Evolutionary conservation across 2,329 filamentous ascomycete species (phyloP), one percentile per base, ranked within the genome.

Genomic region (Ascocoryne sarcoides): DNA sequence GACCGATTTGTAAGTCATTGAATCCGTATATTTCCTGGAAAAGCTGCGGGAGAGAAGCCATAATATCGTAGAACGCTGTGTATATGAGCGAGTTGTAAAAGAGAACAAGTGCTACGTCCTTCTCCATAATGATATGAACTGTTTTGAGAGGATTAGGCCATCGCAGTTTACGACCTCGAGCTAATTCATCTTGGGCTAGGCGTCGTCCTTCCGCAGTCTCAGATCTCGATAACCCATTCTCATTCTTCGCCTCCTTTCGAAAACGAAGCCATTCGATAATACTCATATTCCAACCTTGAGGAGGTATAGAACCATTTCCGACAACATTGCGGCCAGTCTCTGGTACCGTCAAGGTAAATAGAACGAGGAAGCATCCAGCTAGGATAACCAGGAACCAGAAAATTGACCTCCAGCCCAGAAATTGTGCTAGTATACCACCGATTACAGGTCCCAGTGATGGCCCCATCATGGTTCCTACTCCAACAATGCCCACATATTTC

Each of bases 401-500:
- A 5, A 75, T 65, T 2, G 62, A 61, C 29, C 63, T 57, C 70
- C 71, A 75, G 0, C 70, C 71, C 0, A 73, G 48, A 30, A 62
- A 62, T 35, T 68, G 63, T 0, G 64, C 60, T 0, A 75, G 45
- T 0, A 66, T 52, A 5, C 71, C 72, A 0, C 71, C 71, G 17
- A 75, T 64, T 0, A 71, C 62, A 0, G 73, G 71, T 0, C 67
- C 69, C 7, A 74, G 44, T 0, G 68, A 65, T 4, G 68, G 68
- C 0, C 64, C 67, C 15, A 71, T 56, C 52, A 57, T 57, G n/a
- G 50, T 53, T 36, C 49, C 77, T 73, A 57, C 82, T 73, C 17
- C 75, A n/a, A 79, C 74, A 44, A 79, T 71, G 37, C 76, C 82
- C 65, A 89, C 80, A 54, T 84, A 89, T 41, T 71, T 74, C 2